Conservation (phyloP, 2,329 filamentous ascomycete genomes). For the Elsinoe necatrix region DNA sequence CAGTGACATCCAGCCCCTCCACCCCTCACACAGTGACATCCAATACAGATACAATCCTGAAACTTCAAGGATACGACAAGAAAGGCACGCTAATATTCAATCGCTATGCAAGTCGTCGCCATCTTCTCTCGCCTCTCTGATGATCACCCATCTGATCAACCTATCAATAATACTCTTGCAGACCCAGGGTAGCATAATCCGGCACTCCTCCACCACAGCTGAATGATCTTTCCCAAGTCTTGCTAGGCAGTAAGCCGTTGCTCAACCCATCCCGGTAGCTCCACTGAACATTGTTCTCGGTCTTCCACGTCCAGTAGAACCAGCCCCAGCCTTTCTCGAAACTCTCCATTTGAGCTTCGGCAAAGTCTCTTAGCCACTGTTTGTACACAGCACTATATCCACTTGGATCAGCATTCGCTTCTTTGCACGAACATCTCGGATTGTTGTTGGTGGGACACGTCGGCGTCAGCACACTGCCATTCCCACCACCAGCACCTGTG, state of each 20-base stretch:
- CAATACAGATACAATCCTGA: too few species aligned
- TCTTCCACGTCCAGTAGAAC: slow-evolving; percentile 99
- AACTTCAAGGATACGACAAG: too few species aligned
- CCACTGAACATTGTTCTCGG: slow-evolving; percentile 80
- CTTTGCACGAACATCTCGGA: slow-evolving; percentile 59
- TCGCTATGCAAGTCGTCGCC: neutral
- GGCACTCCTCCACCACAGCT: slow-evolving; percentile 35
- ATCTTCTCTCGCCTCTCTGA: neutral
- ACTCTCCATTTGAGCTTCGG: slow-evolving; percentile 88
- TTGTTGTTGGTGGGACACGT: slow-evolving; percentile 61
- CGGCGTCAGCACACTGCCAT: slow-evolving; percentile 56
- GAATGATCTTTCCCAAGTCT: slow-evolving; percentile 37
- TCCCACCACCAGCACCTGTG: slow-evolving; percentile 43
- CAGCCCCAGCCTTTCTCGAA: slow-evolving; percentile 94
- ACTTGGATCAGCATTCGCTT: slow-evolving; percentile 64
- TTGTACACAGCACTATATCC: slow-evolving; percentile 69
- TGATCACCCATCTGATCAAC: neutral
- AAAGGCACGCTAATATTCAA: neutral
- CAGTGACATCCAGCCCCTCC: too few species aligned
- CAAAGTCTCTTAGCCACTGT: slow-evolving; percentile 77
- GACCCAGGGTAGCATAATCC: slow-evolving; percentile 31
- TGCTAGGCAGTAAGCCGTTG: slow-evolving; percentile 65
- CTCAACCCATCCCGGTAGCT: slow-evolving; percentile 75
- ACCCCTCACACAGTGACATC: too few species aligned
- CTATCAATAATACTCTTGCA: slow-evolving; percentile 39